Conservation (phyloP, 1,284 basidiomycete species). For the Apiotrichum sp. region DNA sequence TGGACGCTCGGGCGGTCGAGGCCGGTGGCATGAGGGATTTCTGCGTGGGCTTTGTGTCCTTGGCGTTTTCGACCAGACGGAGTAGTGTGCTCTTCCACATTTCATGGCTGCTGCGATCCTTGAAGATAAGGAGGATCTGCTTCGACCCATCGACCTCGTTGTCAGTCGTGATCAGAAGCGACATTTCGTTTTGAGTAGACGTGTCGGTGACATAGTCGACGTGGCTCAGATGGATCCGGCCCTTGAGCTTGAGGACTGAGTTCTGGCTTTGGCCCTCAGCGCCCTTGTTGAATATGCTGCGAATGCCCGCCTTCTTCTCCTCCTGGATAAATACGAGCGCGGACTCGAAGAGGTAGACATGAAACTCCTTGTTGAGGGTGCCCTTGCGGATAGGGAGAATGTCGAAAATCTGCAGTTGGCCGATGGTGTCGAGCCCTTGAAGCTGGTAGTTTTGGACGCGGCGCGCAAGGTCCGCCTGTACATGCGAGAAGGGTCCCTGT, state of each 20-base stretch:
- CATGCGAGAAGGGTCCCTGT: conserved; percentile 53
- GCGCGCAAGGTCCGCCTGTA: conserved; percentile 77
- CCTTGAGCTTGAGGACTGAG: conserved; percentile 74
- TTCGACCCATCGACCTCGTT: conserved; percentile 70
- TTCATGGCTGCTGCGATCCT: conserved; percentile 77
- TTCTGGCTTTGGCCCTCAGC: not conserved
- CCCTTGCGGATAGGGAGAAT: conserved; percentile 81
- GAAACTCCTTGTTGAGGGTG: conserved; percentile 78
- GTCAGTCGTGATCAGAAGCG: conserved; percentile 77
- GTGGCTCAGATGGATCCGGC: conserved; percentile 88
- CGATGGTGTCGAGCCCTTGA: conserved; percentile 73
- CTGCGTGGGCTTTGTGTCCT: conserved; percentile 2
- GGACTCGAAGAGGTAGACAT: conserved; percentile 92
- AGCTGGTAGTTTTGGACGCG: conserved; percentile 93
- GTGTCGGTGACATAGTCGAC: conserved; percentile 79
- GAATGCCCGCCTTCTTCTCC: conserved; percentile 62
- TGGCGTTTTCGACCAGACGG: conserved; percentile 54
- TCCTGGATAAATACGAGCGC: conserved; percentile 95
- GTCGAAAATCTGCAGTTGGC: conserved; percentile 84
- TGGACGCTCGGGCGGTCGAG: conserved; percentile 5
- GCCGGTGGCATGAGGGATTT: not conserved
- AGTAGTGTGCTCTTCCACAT: conserved; percentile 78
- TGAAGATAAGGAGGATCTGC: conserved; percentile 90
- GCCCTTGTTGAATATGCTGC: conserved; percentile 22
- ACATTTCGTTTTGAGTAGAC: conserved; percentile 70